These are phyloP conservation scores for Ramalina peruviana DNA, from an alignment of 495 filamentous ascomycete genomes.

Conservation along the genomic window DNA sequence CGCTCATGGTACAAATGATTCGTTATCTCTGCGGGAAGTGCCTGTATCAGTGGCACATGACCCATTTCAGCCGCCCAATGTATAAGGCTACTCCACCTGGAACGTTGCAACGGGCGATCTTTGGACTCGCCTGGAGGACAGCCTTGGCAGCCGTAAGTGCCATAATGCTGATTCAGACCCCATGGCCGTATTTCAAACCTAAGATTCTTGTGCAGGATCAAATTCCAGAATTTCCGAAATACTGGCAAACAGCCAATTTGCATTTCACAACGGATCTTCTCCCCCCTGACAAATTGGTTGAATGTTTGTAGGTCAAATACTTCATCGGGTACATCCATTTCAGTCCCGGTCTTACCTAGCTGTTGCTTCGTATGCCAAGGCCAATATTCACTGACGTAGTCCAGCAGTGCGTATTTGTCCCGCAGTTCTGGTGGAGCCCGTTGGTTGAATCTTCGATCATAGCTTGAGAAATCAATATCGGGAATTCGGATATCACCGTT, in stretches of 20 bases:
- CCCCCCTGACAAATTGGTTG: neutral
- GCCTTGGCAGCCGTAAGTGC: neutral
- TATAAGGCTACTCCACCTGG: neutral
- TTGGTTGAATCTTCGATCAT: too few relatives aligned
- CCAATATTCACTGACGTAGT: constrained; percentile 6
- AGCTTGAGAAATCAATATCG: neutral
- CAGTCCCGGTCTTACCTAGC: neutral
- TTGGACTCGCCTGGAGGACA: neutral
- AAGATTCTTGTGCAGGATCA: neutral
- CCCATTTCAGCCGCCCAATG: constrained; percentile 6
- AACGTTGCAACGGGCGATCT: neutral
- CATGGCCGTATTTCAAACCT: constrained; percentile 9
- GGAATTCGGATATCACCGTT: neutral
- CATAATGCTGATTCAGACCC: constrained; percentile 5
- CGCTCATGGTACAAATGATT: constrained; percentile 1
- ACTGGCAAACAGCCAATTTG: neutral
- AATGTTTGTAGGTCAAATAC: too few relatives aligned
- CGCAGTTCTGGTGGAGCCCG: neutral
- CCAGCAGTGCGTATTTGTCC: constrained; percentile 1
- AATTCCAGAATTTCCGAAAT: neutral
- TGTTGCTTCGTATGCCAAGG: constrained; percentile 1
- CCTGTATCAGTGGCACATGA: neutral
- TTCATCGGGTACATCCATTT: too few relatives aligned
- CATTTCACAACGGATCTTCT: neutral
- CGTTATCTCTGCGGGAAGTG: neutral